Conservation (phyloP, 495 filamentous ascomycete species). For the Astrothelium macrocarpum region DNA sequence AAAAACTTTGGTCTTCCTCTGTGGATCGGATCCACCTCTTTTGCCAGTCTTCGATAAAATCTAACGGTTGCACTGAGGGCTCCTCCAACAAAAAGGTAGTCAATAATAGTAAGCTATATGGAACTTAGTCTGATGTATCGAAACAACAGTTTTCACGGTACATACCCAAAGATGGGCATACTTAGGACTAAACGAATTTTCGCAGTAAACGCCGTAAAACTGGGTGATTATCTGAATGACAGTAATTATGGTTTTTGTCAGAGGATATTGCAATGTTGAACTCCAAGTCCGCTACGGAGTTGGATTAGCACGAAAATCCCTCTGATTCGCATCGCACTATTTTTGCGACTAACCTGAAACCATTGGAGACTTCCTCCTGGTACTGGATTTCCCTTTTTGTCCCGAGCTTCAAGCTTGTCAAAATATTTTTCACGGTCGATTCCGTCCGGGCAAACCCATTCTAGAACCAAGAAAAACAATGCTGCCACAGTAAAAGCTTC, state of each 20-base stretch:
- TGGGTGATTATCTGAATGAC: conserved; percentile 16
- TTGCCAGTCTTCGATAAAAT: conserved; percentile 8
- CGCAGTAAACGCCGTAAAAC: conserved; percentile 16
- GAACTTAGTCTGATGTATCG: not conserved
- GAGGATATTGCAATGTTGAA: conserved; percentile 11
- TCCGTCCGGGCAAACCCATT: conserved; percentile 17
- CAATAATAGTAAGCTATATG: conserved; percentile 4
- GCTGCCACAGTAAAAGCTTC: conserved; percentile 16
- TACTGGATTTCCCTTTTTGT: conserved; percentile 12
- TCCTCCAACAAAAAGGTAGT: conserved; percentile 15
- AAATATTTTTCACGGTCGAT: conserved; percentile 15
- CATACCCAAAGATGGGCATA: conserved; percentile 14
- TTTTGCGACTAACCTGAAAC: conserved; percentile 11
- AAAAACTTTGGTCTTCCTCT: conserved; percentile 9
- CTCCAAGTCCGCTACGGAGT: conserved; percentile 7
- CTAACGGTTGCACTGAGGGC: conserved; percentile 13
- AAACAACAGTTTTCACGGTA: not conserved
- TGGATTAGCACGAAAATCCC: not conserved
- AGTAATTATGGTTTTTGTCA: conserved; percentile 8
- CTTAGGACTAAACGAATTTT: conserved; percentile 14
- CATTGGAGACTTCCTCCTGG: conserved; percentile 13
- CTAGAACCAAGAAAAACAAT: conserved; percentile 14
- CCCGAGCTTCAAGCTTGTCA: conserved; percentile 8
- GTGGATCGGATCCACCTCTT: conserved; percentile 8
- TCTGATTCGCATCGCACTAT: not conserved